Evolutionary conservation across 352 stramenopile species (phyloP), one percentile per base, ranked within the genome.

Genomic region (Phytopythium litorale): DNA sequence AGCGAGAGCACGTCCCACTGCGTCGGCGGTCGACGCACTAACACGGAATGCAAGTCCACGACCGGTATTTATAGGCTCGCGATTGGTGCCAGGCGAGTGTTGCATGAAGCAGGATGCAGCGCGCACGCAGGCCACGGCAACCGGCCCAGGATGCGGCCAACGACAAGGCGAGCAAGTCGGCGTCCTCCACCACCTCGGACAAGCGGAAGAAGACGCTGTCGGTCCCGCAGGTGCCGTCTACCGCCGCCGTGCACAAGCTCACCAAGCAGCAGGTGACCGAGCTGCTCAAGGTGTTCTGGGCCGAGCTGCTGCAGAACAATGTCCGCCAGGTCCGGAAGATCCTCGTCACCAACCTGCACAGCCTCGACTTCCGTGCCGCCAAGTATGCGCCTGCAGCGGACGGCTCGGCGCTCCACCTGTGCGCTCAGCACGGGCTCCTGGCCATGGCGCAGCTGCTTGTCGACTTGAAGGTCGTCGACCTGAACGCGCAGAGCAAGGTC

Each of bases 221-320:
- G n/a, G 18, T 15, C 42, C 3, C 42, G 19, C 42, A 9, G 19
- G 19, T 21, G 23, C 48, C 16, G 3, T 9, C 49, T 5, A 58
- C 60, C 6, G 28, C 48, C 23, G 49, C 46, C 0, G 42, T 30
- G 1, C 50, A 56, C 23, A 79, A 76, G 28, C 66, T 88, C 49
- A 88, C 76, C 12, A 18, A 57, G 7, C 72, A 78, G 45, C 79
- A 89, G 28, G 23, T 74, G 30, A 62, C 64, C 21, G 68, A 71
- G 0, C 56, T 87, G 37, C 62, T 89, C 38, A 79, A 79, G 62
- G 67, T 52, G 23, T 89, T 89, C 50, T 89, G 79, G 79, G 49
- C 42, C 19, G 73, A 83, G 7, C 16, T 87, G 8, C 59, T 86
- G 4, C 67, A 81, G 35, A 83, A 85, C 52, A 75, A 83, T 37